These are phyloP conservation scores for Fusarium protoensiforme DNA, from an alignment of 2,329 filamentous ascomycete genomes.

Conservation along the genomic window DNA sequence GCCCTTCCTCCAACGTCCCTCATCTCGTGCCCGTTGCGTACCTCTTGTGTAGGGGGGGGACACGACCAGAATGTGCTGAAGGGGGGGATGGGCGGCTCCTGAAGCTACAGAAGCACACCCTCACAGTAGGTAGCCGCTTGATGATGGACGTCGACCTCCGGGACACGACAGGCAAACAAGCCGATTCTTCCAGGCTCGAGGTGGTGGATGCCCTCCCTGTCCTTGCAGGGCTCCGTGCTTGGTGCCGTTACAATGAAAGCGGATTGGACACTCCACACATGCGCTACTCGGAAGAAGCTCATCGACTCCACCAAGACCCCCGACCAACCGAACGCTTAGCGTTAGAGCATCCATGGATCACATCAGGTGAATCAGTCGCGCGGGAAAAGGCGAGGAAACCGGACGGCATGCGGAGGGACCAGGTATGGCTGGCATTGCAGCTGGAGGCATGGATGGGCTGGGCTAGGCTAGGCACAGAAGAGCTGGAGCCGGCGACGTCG, in stretches of 20 bases:
- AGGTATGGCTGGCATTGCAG: not conserved
- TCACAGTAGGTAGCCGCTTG: not conserved
- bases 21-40: constrained; percentile 5
- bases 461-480: not conserved
- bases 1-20: constrained; percentile 1
- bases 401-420: not conserved
- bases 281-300: constrained; percentile 40
- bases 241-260: constrained; percentile 43
- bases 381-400: constrained; percentile 13
- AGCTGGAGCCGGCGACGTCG: not conserved
- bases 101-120: constrained; percentile 11
- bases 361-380: constrained; percentile 36
- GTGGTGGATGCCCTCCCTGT: constrained; percentile 35
- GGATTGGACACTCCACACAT: constrained; percentile 43
- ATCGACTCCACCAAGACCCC: constrained; percentile 34
- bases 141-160: constrained; percentile 9
- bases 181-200: constrained; percentile 1
- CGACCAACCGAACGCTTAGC: constrained; percentile 36
- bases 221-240: constrained; percentile 39
- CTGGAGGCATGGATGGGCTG: not conserved
- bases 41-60: not conserved
- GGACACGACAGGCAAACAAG: not conserved
- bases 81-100: constrained; percentile 4
- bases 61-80: not conserved
- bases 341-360: constrained; percentile 39